These are phyloP conservation scores for Xylariaceae sp. DNA, from an alignment of 2,329 filamentous ascomycete genomes.

Conservation along the genomic window DNA sequence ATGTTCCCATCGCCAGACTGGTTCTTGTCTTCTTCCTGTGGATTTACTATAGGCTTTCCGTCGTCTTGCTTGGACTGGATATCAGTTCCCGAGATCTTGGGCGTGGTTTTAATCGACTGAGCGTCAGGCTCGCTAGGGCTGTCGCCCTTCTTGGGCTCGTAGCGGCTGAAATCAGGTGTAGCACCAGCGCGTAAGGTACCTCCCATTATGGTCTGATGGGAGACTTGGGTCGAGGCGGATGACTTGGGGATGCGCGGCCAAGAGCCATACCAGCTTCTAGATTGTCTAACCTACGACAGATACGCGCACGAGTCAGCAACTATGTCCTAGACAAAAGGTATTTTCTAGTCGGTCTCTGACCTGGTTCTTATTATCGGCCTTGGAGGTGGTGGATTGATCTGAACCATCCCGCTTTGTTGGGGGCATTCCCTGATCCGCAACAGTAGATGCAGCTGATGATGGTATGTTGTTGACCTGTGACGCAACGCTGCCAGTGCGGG, in stretches of 20 bases:
- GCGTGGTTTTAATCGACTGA: slow-evolving; percentile 36
- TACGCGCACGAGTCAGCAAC: slow-evolving; percentile 14
- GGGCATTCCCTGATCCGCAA: slow-evolving; percentile 24
- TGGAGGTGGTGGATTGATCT: slow-evolving; percentile 19
- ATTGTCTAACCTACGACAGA: slow-evolving; percentile 50
- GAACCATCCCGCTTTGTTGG: slow-evolving; percentile 23
- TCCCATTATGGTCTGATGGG: slow-evolving; percentile 63
- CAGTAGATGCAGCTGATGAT: slow-evolving; percentile 5
- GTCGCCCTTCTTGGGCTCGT: slow-evolving; percentile 48
- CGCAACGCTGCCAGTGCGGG: slow-evolving; percentile 28
- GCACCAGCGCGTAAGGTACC: slow-evolving; percentile 53
- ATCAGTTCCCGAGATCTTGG: slow-evolving; percentile 36
- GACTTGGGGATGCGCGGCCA: slow-evolving; percentile 62
- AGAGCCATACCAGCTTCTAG: slow-evolving; percentile 65
- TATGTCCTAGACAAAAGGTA: slow-evolving; percentile 1
- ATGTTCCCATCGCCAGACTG: slow-evolving; percentile 6
- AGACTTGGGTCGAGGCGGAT: slow-evolving; percentile 61
- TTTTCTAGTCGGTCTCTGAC: slow-evolving; percentile 18
- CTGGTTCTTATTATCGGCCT: slow-evolving; percentile 21
- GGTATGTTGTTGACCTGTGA: slow-evolving; percentile 22
- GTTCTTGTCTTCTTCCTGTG: slow-evolving; percentile 10
- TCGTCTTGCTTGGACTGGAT: slow-evolving; percentile 33
- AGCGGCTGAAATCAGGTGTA: slow-evolving; percentile 54
- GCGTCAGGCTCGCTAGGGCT: slow-evolving; percentile 35
- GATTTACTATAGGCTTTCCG: slow-evolving; percentile 23